These are phyloP conservation scores for Leucocoprinus sp. DNA, from an alignment of 768 basidiomycete species.

Conservation along the genomic window DNA sequence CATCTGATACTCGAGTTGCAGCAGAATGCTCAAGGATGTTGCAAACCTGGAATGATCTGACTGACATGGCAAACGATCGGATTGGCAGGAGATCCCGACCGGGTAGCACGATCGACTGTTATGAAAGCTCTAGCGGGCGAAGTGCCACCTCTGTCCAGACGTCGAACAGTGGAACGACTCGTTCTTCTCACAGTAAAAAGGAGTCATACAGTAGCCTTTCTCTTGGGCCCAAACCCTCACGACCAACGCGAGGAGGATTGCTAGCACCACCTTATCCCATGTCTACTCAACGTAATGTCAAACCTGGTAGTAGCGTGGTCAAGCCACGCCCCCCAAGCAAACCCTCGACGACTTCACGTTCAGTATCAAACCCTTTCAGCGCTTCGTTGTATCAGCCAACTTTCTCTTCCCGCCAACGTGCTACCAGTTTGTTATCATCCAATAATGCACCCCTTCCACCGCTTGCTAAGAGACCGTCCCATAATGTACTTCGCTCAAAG, in stretches of 20 bases:
- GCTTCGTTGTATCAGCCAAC: slow-evolving; percentile 54
- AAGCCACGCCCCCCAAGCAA: slow-evolving; percentile 45
- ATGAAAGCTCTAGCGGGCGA: slow-evolving; percentile 48
- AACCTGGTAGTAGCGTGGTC: slow-evolving; percentile 39
- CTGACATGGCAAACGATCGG: slow-evolving; percentile 72
- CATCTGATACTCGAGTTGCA: slow-evolving; percentile 52
- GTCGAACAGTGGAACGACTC: slow-evolving; percentile 11
- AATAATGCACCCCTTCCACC: slow-evolving; percentile 23
- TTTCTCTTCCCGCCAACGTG: slow-evolving; percentile 79
- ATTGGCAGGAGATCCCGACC: slow-evolving; percentile 61
- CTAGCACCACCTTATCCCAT: slow-evolving; percentile 34
- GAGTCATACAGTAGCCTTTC: slow-evolving; percentile 24
- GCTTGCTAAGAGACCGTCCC: slow-evolving; percentile 19
- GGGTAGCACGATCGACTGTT: slow-evolving; percentile 53
- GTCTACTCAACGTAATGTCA: slow-evolving; percentile 36
- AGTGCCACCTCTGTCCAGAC: slow-evolving; percentile 39
- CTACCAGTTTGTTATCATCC: slow-evolving; percentile 49
- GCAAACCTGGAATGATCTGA: slow-evolving; percentile 76
- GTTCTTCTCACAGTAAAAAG: slow-evolving; percentile 18
- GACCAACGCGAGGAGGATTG: slow-evolving; percentile 31
- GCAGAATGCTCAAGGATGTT: slow-evolving; percentile 57
- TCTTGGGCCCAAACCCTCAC: slow-evolving; percentile 21
- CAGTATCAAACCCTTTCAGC: slow-evolving; percentile 59
- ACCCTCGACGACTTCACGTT: slow-evolving; percentile 49
- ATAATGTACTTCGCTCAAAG: not conserved